Percentiles rank a stretch among this genome's conserved stretches.
Conservation (phyloP, 805 yeast species). For the Clavispora asparagi region DNA sequence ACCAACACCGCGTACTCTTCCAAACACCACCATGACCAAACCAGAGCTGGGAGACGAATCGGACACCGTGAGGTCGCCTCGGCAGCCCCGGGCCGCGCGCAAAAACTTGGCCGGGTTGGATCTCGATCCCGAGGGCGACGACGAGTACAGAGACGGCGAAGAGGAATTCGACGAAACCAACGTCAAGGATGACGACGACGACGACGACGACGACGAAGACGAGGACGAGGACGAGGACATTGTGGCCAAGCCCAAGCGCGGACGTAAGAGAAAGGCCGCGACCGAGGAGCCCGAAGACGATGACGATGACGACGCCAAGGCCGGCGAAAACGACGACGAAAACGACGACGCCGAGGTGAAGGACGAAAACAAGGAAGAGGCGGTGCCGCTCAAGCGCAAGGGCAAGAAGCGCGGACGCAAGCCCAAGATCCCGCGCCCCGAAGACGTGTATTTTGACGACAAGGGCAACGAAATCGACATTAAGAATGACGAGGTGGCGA, state of each 20-base stretch:
- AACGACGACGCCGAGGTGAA: slow-evolving; percentile 2
- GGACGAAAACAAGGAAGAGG: slow-evolving; percentile 2
- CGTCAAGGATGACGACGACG: slow-evolving; percentile 11
- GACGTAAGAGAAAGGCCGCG: slow-evolving; percentile 13
- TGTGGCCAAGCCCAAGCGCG: slow-evolving; percentile 1
- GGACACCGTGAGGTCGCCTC: slow-evolving; percentile 10
- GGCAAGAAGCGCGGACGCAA: slow-evolving; percentile 28
- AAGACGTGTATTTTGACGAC: slow-evolving; percentile 50
- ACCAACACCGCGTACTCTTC: not conserved
- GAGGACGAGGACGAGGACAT: slow-evolving; percentile 11
- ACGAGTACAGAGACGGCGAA: slow-evolving; percentile 12
- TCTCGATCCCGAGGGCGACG: slow-evolving; percentile 15
- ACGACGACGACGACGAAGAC: slow-evolving; percentile 12
- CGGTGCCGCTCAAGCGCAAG: slow-evolving; percentile 27
- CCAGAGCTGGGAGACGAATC: slow-evolving; percentile 7
- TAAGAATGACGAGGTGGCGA: slow-evolving; percentile 69
- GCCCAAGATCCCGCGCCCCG: slow-evolving; percentile 31
- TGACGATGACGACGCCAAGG: slow-evolving; percentile 3
- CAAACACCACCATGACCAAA: not conserved
- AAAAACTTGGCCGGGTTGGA: slow-evolving; percentile 16
- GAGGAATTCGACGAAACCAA: slow-evolving; percentile 15
- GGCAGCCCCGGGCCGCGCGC: slow-evolving; percentile 10
- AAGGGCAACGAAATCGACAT: slow-evolving; percentile 64
- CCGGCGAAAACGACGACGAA: slow-evolving; percentile 1
- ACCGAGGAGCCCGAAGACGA: slow-evolving; percentile 13